Conservation (phyloP, 2,329 filamentous ascomycete species). For the Aspergillus terreus region DNA sequence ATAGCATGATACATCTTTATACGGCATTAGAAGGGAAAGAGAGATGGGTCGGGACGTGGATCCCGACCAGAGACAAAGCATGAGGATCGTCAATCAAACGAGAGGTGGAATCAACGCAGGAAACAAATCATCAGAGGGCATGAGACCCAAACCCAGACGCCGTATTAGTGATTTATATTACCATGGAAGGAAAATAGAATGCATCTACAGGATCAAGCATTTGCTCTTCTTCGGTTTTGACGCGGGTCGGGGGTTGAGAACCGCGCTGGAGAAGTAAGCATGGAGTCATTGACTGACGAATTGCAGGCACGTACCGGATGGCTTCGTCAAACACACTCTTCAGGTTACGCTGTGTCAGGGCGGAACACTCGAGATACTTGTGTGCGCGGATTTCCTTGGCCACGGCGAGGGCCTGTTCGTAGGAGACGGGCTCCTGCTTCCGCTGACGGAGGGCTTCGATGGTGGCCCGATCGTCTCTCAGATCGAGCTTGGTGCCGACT, state of each 20-base stretch:
- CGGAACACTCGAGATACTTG: conserved; percentile 98
- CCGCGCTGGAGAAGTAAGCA: conserved; percentile 33
- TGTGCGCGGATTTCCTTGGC: conserved; percentile 93
- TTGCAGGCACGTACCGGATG: conserved; percentile 68
- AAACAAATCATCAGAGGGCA: conserved; percentile 22
- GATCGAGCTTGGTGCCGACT: conserved; percentile 93
- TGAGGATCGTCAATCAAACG: conserved; percentile 16
- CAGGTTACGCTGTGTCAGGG: conserved; percentile 89
- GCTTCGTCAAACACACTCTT: conserved; percentile 99
- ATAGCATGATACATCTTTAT: conserved; percentile 25
- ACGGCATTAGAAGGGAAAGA: conserved; percentile 16
- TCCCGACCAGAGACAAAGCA: conserved; percentile 13
- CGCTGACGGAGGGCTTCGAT: conserved; percentile 79
- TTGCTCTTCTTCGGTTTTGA: conserved; percentile 45
- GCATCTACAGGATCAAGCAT: conserved; percentile 43
- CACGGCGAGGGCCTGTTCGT: conserved; percentile 82
- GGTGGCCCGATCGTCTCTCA: conserved; percentile 82
- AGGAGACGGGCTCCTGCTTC: conserved; percentile 95
- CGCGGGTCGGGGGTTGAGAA: conserved; percentile 46
- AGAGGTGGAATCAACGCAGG: conserved; percentile 11
- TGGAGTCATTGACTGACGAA: neutral
- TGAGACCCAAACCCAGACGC: conserved; percentile 29
- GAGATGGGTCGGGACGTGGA: conserved; percentile 9
- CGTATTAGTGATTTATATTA: conserved; percentile 39
- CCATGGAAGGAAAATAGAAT: conserved; percentile 23